Conservation (phyloP, 148 eudicot species). For the Nepenthes mirabilis region DNA sequence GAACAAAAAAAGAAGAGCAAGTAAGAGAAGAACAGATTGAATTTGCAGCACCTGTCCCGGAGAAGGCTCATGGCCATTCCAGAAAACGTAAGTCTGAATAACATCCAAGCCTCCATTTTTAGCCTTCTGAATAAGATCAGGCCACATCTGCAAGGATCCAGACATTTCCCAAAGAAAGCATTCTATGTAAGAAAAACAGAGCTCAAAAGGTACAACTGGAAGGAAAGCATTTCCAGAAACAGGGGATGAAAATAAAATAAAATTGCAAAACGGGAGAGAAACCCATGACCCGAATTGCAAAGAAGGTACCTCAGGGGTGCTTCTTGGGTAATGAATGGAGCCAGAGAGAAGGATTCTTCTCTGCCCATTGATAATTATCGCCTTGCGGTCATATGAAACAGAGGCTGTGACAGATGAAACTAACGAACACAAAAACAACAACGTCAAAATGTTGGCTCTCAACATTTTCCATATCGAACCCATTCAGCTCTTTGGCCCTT, state of each 20-base stretch:
- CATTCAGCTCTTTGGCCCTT: neutral
- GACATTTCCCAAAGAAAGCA: neutral
- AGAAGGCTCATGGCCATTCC: conserved; percentile 39
- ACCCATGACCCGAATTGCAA: neutral
- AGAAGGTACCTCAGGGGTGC: conserved; percentile 67
- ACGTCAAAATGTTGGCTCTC: conserved; percentile 9
- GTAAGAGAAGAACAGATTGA: neutral
- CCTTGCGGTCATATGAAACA: conserved; percentile 61
- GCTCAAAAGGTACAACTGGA: too few species aligned
- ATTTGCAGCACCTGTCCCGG: conserved; percentile 15
- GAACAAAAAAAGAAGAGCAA: neutral
- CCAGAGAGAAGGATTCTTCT: conserved; percentile 69
- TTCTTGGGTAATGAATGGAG: conserved; percentile 81
- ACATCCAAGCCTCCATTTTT: conserved; percentile 38
- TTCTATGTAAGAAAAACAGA: neutral
- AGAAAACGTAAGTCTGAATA: conserved; percentile 37
- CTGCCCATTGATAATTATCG: conserved; percentile 43
- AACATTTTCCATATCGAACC: conserved; percentile 8
- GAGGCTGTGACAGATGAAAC: conserved; percentile 24
- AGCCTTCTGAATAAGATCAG: conserved; percentile 26
- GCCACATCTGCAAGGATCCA: conserved; percentile 36
- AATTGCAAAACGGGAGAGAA: neutral
- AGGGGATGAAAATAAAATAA: too few species aligned
- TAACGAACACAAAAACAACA: conserved; percentile 8
- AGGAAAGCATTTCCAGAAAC: too few species aligned